Base-by-base conservation (phyloP, 2,329 filamentous ascomycete genomes). In the Pseudogymnoascus sp. region DNA sequence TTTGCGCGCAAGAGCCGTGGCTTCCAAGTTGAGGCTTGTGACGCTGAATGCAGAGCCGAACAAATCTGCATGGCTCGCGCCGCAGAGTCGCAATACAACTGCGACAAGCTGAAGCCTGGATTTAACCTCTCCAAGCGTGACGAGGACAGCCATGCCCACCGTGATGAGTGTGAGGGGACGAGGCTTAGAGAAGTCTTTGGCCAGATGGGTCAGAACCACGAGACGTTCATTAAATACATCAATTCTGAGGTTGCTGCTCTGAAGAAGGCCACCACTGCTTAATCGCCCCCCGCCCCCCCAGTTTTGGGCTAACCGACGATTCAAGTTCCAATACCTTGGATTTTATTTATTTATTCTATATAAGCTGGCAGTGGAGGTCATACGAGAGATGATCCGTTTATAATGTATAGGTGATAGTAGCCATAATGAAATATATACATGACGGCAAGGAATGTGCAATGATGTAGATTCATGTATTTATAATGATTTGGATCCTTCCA, bases 51-150 rank as follows among this genome's bases (percentile, higher is more conserved):
- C 66, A 73, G 73, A 63, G 69, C 65, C 1, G 64, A 69, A 2
- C 78, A 81, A 67, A 77, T 84, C 6, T 85, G 82, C 66, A 74
- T 77, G 64, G 66, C 84, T 28, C 74, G 81, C n/a, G 79, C 77
- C 1, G 79, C 74, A 7, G 74, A 81, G 47, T 74, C 77, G 25
- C 75, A 83, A 70, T 75, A 81, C 66, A 82, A 81, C 67, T 83
- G 82, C 69, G 72, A 72, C 34, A 68, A 68, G 30, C 72, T 74
- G 1, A 69, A 70, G 3, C 65, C 72, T 1, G 75, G 74, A 32
- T 61, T 76, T 16, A 69, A 72, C 58, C 67, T 73, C 34, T 63
- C 66, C 8, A 77, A 74, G 68, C 2, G 47, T 65, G 41, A 57
- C 72, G 63, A 63, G 66, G 11, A 57, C 8, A 9, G 32, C 14